phyloP scores from a whole-genome alignment of 1,284 basidiomycete species.

The Heliocybe sulcata region DNA sequence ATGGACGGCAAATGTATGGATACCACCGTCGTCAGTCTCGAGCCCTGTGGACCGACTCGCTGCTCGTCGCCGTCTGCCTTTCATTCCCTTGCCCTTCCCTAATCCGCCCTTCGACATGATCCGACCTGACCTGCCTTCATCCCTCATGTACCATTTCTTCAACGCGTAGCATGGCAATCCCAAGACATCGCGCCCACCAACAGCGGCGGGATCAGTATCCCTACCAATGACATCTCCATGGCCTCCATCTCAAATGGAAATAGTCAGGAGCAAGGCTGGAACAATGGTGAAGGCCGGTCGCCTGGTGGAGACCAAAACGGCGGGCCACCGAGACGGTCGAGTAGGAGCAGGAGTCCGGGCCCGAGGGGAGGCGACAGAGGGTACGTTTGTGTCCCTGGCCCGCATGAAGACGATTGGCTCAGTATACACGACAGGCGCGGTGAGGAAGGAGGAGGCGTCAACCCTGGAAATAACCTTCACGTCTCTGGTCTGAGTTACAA shows the following conservation, averaged over 20 bases:
- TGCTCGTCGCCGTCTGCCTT: not conserved
- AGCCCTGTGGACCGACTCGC: not conserved
- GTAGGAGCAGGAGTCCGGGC: constrained; percentile 64
- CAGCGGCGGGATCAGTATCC: constrained; percentile 57
- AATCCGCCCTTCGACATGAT: not conserved
- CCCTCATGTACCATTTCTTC: not conserved
- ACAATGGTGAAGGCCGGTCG: constrained; percentile 33
- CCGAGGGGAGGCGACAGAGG: constrained; percentile 43
- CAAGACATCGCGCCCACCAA: constrained; percentile 65
- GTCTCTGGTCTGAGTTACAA: constrained; percentile 81
- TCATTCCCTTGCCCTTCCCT: not conserved
- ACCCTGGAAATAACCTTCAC: constrained; percentile 96
- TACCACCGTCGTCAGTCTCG: not conserved
- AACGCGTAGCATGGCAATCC: constrained; percentile 62
- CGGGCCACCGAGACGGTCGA: constrained; percentile 52
- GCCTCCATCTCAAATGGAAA: constrained; percentile 29
- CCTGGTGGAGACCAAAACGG: constrained; percentile 38
- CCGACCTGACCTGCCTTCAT: constrained; percentile 2
- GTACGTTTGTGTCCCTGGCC: constrained; percentile 27
- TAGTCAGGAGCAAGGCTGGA: constrained; percentile 38
- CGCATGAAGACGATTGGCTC: constrained; percentile 6
- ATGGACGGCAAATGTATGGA: not conserved
- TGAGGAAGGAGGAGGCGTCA: constrained; percentile 34
- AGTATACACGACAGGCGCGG: constrained; percentile 10
- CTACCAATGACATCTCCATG: constrained; percentile 45